These are phyloP conservation scores for Chlorokybus atmophyticus DNA, from an alignment of 139 green algal genomes.

Conservation along the genomic window DNA sequence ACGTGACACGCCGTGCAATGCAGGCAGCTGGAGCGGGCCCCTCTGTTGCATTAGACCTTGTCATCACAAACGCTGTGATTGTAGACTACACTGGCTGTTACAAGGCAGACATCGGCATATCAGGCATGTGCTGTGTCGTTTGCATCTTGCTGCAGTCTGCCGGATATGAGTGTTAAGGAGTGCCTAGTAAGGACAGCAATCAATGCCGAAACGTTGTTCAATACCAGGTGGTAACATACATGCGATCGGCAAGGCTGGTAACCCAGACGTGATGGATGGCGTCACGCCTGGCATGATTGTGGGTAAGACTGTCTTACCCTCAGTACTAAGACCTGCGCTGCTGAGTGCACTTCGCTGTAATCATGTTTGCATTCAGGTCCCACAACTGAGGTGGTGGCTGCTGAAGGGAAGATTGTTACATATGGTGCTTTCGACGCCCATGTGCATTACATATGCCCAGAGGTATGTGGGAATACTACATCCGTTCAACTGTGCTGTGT, in stretches of 20 bases:
- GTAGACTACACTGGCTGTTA: slow-evolving; percentile 35
- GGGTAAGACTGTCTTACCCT: no score
- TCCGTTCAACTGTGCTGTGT: no score
- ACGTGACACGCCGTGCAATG: background rate
- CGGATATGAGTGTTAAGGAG: background rate
- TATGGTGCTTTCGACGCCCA: slow-evolving; percentile 36
- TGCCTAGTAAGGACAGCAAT: no score
- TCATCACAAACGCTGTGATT: slow-evolving; percentile 40
- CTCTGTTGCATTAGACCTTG: slow-evolving; percentile 18
- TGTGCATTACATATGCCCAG: slow-evolving; percentile 40
- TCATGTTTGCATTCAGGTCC: background rate
- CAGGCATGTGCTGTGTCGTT: no score
- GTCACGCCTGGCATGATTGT: slow-evolving; percentile 31
- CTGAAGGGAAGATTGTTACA: slow-evolving; percentile 34
- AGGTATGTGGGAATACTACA: no score
- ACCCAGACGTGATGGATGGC: slow-evolving; percentile 36
- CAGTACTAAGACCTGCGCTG: slow-evolving; percentile 1
- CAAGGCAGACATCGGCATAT: slow-evolving; percentile 17
- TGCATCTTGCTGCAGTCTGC: no score
- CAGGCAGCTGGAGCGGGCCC: slow-evolving; percentile 12
- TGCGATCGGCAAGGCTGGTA: slow-evolving; percentile 37
- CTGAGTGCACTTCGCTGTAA: background rate
- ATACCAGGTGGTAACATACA: no score
- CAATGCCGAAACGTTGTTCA: no score
- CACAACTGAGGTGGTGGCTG: slow-evolving; percentile 38